Base-by-base conservation (phyloP, 2,329 filamentous ascomycete species). In the Immersiporthe knoxdaviesiana region DNA sequence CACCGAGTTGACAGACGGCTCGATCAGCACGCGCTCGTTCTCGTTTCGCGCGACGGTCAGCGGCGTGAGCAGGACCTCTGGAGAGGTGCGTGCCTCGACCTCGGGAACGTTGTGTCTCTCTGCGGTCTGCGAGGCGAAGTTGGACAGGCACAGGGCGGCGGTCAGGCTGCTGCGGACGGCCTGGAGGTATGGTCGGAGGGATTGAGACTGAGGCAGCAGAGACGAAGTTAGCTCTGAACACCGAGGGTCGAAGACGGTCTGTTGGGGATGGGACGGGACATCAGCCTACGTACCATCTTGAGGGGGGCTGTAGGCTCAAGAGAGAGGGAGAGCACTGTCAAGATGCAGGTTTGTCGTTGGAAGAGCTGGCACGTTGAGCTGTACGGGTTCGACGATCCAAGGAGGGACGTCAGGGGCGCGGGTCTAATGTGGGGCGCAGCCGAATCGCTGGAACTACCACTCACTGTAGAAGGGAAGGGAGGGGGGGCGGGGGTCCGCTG, bases 71-170 rank as follows among this genome's bases (percentile, higher is more conserved):
- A 99, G 87, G 71, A 98, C 91, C 85, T 99, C 96, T 30, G 97
- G 96, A 0, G 94, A 97, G 65, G 91, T 94, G 74, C 90, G 90
- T 56, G 95, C 94, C 84, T 99, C 96, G 76, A 99, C 92, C 81
- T 99, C 96, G 72, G 96, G 96, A 60, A 98, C 95, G 85, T 99
- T 99, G 84, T 98, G 96, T 75, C 96, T 88, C 85, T 99, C 97
- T 67, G 94, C 93, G 60, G 92, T 93, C 83, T 99, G 96, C 63
- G 95, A 98, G 72, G 96, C 95, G 82, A 99, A 99, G 87, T 99
- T 97, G 80, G 94, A 95, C 70, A 97, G 88, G 70, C 93, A 95
- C 74, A 99, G 90, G 74, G 96, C 95, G 73, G 95, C 93, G 54
- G 94, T 98, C 78, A 99, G 87, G 77, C 93, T 97, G 78, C 92